phyloP scores from a whole-genome alignment of 2,329 filamentous ascomycete genomes.

The Cladosporium sp. region DNA sequence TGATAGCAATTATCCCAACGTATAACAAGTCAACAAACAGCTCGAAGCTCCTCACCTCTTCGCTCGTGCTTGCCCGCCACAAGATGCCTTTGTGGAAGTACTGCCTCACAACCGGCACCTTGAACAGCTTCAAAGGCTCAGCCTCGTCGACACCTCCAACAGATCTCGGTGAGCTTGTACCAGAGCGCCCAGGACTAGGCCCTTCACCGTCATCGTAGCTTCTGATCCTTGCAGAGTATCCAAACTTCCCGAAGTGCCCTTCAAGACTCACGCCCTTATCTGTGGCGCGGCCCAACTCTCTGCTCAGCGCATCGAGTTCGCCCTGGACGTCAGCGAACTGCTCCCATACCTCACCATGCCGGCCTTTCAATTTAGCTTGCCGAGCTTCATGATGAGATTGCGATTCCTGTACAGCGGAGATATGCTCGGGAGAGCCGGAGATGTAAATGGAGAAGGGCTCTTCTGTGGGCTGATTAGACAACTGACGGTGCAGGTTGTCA shows the following conservation, averaged over 20 bases:
- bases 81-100: slow-evolving; percentile 67
- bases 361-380: slow-evolving; percentile 49
- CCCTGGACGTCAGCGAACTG: slow-evolving; percentile 58
- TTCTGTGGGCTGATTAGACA: slow-evolving; percentile 32
- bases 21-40: slow-evolving; percentile 59
- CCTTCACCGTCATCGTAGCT: slow-evolving; percentile 29
- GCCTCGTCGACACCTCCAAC: slow-evolving; percentile 24
- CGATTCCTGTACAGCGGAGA: slow-evolving; percentile 52
- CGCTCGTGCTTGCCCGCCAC: slow-evolving; percentile 59
- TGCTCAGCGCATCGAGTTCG: slow-evolving; percentile 54
- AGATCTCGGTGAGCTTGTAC: slow-evolving; percentile 24
- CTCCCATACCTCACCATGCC: slow-evolving; percentile 54
- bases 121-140: slow-evolving; percentile 56
- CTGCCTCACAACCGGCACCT: slow-evolving; percentile 61
- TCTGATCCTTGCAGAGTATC: slow-evolving; percentile 59
- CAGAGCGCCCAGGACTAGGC: slow-evolving; percentile 17
- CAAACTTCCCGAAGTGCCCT: slow-evolving; percentile 64
- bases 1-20: slow-evolving; percentile 64
- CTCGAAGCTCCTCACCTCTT: slow-evolving; percentile 65
- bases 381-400: slow-evolving; percentile 56
- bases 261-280: slow-evolving; percentile 57
- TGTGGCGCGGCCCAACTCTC: slow-evolving; percentile 56
- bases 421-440: slow-evolving; percentile 55
- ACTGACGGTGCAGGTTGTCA: slow-evolving; percentile 47
- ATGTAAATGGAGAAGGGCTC: slow-evolving; percentile 57